A percentile compares a stretch with the other conserved stretches of the same genome.
phyloP scores from a whole-genome alignment of 257 asterid species.

The Primulina eburnea region DNA sequence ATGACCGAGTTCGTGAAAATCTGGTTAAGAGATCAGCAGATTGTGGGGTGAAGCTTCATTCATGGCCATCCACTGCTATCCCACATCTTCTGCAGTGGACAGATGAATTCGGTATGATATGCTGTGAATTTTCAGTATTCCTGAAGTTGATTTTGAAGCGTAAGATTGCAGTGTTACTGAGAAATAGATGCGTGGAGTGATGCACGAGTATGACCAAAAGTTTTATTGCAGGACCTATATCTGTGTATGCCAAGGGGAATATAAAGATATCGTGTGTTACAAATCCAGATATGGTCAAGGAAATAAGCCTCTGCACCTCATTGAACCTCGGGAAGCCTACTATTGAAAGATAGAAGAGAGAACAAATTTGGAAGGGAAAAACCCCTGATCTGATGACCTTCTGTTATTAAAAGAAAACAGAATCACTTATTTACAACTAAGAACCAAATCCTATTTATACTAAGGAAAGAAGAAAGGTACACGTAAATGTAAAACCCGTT shows the following conservation, averaged over 20 bases:
- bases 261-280: conserved; percentile 49
- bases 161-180: background rate
- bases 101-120: conserved; percentile 55
- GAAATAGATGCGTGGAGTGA: background rate
- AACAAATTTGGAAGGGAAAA: too few species aligned
- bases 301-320: conserved; percentile 47
- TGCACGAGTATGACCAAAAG: conserved; percentile 15
- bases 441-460: too few species aligned
- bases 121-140: background rate
- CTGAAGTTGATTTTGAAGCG: background rate
- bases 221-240: conserved; percentile 47
- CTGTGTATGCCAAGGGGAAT: conserved; percentile 58
- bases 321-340: conserved; percentile 65
- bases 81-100: conserved; percentile 65
- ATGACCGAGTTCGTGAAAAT: conserved; percentile 23
- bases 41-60: conserved; percentile 29
- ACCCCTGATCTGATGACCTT: too few species aligned
- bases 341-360: too few species aligned
- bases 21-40: conserved; percentile 2
- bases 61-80: conserved; percentile 49
- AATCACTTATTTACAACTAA: too few species aligned
- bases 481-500: too few species aligned
- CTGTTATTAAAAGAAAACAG: too few species aligned
- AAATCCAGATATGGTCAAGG: conserved; percentile 51
- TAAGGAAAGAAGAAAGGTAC: too few species aligned